Conservation (phyloP, 2,329 filamentous ascomycete species). For the Ophiosphaerella korrae region DNA sequence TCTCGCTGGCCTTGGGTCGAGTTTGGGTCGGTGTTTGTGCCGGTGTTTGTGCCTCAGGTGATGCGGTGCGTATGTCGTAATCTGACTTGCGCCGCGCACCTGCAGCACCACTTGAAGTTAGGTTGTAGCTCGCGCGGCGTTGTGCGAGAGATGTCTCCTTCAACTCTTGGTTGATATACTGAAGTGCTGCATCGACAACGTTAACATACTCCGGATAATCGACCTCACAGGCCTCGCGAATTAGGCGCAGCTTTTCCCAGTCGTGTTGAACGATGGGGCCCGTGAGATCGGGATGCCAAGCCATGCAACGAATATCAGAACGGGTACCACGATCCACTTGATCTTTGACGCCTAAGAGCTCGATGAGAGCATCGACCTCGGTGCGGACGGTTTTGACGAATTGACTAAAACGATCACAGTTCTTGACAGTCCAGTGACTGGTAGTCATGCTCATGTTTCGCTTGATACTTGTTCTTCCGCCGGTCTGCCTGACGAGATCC, state of each 20-base stretch:
- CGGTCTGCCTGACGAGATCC: conserved; percentile 44
- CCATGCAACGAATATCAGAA: conserved; percentile 53
- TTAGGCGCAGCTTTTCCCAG: conserved; percentile 51
- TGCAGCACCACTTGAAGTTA: conserved; percentile 12
- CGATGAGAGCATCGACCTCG: conserved; percentile 53
- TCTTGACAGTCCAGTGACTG: conserved; percentile 50
- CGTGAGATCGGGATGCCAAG: conserved; percentile 55
- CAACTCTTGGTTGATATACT: conserved; percentile 49
- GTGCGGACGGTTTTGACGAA: conserved; percentile 50
- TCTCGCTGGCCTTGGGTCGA: conserved; percentile 10
- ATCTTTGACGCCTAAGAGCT: conserved; percentile 50
- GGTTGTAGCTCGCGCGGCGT: conserved; percentile 21
- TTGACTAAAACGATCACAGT: conserved; percentile 47
- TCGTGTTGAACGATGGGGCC: conserved; percentile 37
- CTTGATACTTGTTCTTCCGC: conserved; percentile 39
- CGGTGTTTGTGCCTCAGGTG: conserved; percentile 5
- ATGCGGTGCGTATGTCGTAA: conserved; percentile 20
- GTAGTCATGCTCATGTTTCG: conserved; percentile 43
- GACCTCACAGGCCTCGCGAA: conserved; percentile 49
- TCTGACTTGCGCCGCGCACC: conserved; percentile 30
- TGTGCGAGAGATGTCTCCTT: conserved; percentile 29
- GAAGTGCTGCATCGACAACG: conserved; percentile 50
- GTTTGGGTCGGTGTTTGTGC: neutral
- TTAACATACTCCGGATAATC: conserved; percentile 54
- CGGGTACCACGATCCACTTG: conserved; percentile 51